Base-by-base conservation (phyloP, 2,329 filamentous ascomycete genomes). In the Eurotiales sp. region DNA sequence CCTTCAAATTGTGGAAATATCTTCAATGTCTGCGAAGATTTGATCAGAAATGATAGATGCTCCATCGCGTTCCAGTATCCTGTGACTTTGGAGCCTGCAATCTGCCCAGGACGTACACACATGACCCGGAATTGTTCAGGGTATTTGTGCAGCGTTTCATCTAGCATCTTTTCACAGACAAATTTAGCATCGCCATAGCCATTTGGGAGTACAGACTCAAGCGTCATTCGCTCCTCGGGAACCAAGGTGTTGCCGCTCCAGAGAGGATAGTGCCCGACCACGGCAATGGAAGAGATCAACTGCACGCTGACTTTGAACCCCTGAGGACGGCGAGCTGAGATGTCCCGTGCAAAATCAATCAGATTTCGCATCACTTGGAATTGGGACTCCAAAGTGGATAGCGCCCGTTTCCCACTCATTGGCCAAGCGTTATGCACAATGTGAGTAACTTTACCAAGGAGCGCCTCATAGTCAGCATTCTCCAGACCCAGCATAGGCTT, bases 21-120 rank as follows among this genome's bases (percentile, higher is more conserved):
- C 0, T 64, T 61, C 0, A 81, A 54, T 0, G 72, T 72, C 55
- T 81, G 75, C 0, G 73, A 71, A 0, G 73, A 77, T 59, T 80
- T 80, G 46, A 79, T 59, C 19, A 82, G 51, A 54, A 78, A 78
- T 0, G 67, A 58, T 11, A 81, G 63, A 54, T 81, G 76, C 57
- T 82, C 78, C 23, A 69, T 66, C 0, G 72, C 64, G 55, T 82
- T 83, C 80, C 80, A 83, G 57, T 74, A 76, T 0, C 79, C 79
- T 49, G 64, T 79, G 0, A 51, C 66, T 3, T 58, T 71, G 0
- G 73, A 77, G 0, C 80, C 80, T 1, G 79, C 68, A 36, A 83
- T 77, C 59, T 83, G 80, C 0, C 76, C 80, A 0, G 73, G 64
- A 0, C 79, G 70, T 0, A 77, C 72, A 0, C 61, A 62, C 64